Base-by-base conservation (phyloP, 805 yeast genomes). In the Starmerella geochares region DNA sequence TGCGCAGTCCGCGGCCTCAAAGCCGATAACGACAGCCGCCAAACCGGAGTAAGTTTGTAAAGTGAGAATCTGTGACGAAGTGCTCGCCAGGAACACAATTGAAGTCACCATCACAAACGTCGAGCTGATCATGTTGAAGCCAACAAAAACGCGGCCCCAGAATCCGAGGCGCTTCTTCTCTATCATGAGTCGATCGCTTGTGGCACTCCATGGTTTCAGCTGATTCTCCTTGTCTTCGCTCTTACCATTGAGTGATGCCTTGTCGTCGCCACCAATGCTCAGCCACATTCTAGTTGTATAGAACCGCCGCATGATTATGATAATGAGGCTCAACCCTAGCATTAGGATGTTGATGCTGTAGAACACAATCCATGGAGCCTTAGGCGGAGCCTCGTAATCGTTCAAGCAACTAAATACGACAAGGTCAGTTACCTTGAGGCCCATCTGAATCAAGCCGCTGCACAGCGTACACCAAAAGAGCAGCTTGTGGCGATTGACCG, bases 1-100 rank as follows among this genome's bases (percentile, higher is more conserved):
- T 3, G 54, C 58, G 20, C 60, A 55, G 24, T 52, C 60, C 3
- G 55, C 32, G 7, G 54, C 51, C 40, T 57, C 57, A n/a, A 55
- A 54, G 7, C 54, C 55, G 2, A 54, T 48, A 10, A 49, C 43
- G 13, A 53, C 28, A 2, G 51, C 53, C 5, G 52, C 50, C 23
- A 21, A 11, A 11, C 17, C 36, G n/a, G 50, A 46, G 38, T 52
- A 49, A 3, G n/a, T 16, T 25, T 41, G 47, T 25, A 35, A 27
- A n/a, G 52, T 41, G 14, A 56, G 47, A 16, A 54, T 48, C 7
- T 47, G 52, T 9, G 56, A 50, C 29, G 59, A 48, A 10, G 58
- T 33, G 40, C 55, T 50, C 4, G 54, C 59, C 4, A 56, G 28
- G 14, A 56, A 45, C 6, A 55, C 54, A 6, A 53, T 47, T 5